Evolutionary conservation across 2,329 filamentous ascomycete genomes (phyloP), one percentile per base, ranked within the genome.

Genomic region (Penicillium palitans): DNA sequence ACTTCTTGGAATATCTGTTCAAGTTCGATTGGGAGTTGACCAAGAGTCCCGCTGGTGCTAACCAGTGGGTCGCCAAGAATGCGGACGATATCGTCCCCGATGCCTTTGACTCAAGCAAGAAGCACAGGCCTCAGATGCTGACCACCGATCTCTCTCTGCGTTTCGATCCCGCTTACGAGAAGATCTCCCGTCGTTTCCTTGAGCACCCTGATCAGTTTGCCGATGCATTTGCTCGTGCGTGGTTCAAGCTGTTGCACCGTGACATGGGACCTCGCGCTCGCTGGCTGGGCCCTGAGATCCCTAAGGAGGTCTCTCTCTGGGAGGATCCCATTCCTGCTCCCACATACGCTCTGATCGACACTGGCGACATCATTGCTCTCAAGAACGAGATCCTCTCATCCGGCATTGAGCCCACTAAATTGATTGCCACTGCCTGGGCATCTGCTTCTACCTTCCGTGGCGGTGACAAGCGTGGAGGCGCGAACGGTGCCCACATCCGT

Each of bases 161-260:
- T 65, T 84, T 84, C 71, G 90, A 92, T 70, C 86, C 87, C 2
- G 79, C 66, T 8, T 93, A 90, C 78, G 87, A 89, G 78, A 91
- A 91, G 84, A 90, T 93, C 71, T 84, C 87, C 19, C 84, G 86
- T 53, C 83, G 82, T 67, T 92, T 86, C 83, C 78, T 88, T 47
- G 84, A 86, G 65, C 78, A 92, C 76, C 87, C 87, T 2, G 82
- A 89, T 46, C 77, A 90, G 79, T 82, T 92, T 40, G 82, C 81
- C 54, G 85, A 91, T 60, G 86, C 83, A 9, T 93, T 92, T 69
- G 80, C 83, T 24, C 84, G 85, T 50, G 90, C 90, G 15, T 93
- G 90, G 90, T 93, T 90, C 84, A 92, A 93, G 84, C 83, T 93
- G 42, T 81, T 89, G 35, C 90, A 93, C 79, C 89, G 90, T 78